These are phyloP conservation scores for Ascochyta lentis DNA, from an alignment of 2,329 filamentous ascomycete genomes.

Conservation along the genomic window DNA sequence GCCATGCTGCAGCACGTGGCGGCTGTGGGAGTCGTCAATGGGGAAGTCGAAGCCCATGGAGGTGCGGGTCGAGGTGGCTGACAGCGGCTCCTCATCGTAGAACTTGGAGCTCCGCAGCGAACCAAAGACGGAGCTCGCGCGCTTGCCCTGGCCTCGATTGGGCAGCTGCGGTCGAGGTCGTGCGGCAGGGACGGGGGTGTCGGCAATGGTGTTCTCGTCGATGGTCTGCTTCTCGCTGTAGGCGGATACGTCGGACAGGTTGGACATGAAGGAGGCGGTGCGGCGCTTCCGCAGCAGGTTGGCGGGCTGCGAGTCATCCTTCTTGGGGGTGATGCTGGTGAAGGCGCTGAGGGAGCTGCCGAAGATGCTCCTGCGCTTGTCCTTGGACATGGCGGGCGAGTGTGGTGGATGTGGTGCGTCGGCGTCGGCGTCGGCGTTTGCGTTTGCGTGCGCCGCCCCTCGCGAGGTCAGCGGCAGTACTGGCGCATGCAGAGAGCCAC, in stretches of 20 bases:
- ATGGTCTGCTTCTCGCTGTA: conserved; percentile 26
- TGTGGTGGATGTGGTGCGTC: conserved; percentile 16
- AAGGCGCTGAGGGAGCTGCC: conserved; percentile 43
- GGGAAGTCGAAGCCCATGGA: conserved; percentile 49
- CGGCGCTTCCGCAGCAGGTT: conserved; percentile 49
- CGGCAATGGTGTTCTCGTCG: conserved; percentile 20
- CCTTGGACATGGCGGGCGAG: conserved; percentile 43
- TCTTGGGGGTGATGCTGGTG: conserved; percentile 33
- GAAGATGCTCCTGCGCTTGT: conserved; percentile 49
- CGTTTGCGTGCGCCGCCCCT: conserved; percentile 32
- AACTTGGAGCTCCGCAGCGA: conserved; percentile 63
- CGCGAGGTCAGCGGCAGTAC: conserved; percentile 36
- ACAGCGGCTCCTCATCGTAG: conserved; percentile 59
- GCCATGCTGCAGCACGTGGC: conserved; percentile 67
- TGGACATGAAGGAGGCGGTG: conserved; percentile 46
- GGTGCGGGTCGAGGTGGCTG: conserved; percentile 58
- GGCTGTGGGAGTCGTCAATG: conserved; percentile 47
- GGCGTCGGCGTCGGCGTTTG: not conserved
- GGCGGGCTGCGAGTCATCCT: conserved; percentile 44
- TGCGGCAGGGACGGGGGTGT: conserved; percentile 15
- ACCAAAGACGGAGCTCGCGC: conserved; percentile 61
- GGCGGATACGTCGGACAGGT: conserved; percentile 37
- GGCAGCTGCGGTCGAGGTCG: conserved; percentile 22
- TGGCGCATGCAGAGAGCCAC: conserved; percentile 29
- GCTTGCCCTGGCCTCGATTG: conserved; percentile 34